Evolutionary conservation across 192 early-diverging fungal genomes (phyloP).

Genomic region (Mortierella alpina): DNA sequence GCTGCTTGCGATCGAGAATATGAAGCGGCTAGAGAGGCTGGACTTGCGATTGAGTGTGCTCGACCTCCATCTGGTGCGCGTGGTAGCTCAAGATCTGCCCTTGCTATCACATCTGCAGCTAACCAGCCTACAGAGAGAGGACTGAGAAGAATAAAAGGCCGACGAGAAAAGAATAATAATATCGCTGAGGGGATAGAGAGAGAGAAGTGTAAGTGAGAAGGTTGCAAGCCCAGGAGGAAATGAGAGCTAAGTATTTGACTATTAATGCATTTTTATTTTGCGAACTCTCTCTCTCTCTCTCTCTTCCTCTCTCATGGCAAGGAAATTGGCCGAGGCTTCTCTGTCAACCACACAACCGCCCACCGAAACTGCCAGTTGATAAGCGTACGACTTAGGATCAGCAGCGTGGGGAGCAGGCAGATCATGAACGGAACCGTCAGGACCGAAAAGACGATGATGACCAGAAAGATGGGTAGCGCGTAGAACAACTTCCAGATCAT

Average conservation of each 20-base stretch:
- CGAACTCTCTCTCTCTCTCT: not conserved
- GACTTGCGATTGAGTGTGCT: slow-evolving; percentile 21
- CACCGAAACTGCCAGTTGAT: slow-evolving; percentile 40
- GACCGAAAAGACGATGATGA: slow-evolving; percentile 8
- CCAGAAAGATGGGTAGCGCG: slow-evolving; percentile 25
- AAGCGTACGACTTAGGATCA: slow-evolving; percentile 19
- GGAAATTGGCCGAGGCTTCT: slow-evolving; percentile 28
- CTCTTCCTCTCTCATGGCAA: not conserved
- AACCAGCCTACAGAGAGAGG: slow-evolving; percentile 12
- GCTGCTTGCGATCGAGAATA: slow-evolving; percentile 37
- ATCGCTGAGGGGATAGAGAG: no score
- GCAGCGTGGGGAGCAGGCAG: slow-evolving; percentile 29
- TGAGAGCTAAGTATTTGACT: not conserved
- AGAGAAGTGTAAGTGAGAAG: no score
- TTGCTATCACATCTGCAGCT: slow-evolving; percentile 4
- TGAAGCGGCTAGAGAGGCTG: slow-evolving; percentile 18
- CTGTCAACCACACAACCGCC: slow-evolving; percentile 38
- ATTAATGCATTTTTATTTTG: slow-evolving; percentile 5
- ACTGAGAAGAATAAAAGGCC: not conserved
- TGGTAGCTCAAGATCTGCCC: slow-evolving; percentile 12
- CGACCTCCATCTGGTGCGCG: slow-evolving; percentile 28
- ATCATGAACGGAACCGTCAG: slow-evolving; percentile 38
- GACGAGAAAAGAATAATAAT: not conserved
- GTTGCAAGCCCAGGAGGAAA: no score
- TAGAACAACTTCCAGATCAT: slow-evolving; percentile 34